phyloP scores from a whole-genome alignment of 148 eudicot species.

The Fallopia convolvulus region DNA sequence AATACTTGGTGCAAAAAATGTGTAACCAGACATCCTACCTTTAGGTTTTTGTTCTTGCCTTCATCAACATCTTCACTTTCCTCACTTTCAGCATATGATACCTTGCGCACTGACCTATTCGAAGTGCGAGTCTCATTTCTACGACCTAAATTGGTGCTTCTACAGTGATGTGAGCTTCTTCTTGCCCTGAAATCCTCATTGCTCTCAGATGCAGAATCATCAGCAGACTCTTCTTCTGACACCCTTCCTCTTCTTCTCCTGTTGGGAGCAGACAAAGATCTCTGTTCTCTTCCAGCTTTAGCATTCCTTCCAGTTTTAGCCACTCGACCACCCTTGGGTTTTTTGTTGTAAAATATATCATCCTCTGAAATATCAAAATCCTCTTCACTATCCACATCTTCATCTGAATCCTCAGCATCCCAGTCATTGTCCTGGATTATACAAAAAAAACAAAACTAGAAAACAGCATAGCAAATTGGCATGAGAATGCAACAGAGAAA shows the following conservation, averaged over 20 bases:
- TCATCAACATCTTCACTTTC: constrained; percentile 90
- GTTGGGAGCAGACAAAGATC: constrained; percentile 31
- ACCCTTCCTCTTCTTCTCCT: constrained; percentile 52
- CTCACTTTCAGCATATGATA: constrained; percentile 91
- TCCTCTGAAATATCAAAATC: constrained; percentile 65
- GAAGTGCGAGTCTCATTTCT: constrained; percentile 71
- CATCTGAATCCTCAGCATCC: constrained; percentile 74
- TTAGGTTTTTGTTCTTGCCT: constrained; percentile 59
- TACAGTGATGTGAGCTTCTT: constrained; percentile 38
- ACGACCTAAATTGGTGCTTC: constrained; percentile 35
- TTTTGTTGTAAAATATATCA: constrained; percentile 42
- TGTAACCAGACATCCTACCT: constrained; percentile 34
- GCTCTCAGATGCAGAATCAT: constrained; percentile 68
- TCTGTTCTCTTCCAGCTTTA: constrained; percentile 42
- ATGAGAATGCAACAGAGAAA: not conserved
- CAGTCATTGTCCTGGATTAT: constrained; percentile 66
- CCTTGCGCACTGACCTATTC: constrained; percentile 69
- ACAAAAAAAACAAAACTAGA: not conserved
- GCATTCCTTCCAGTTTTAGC: constrained; percentile 42
- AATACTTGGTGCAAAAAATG: not conserved
- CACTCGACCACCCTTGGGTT: constrained; percentile 42
- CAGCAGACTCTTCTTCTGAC: constrained; percentile 67
- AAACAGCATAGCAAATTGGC: not conserved
- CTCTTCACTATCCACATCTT: constrained; percentile 62
- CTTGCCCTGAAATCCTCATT: constrained; percentile 52